Evolutionary conservation across 805 yeast genomes (phyloP), one percentile per base, ranked within the genome.

Genomic region (Tetrapisispora pingtungensis): DNA sequence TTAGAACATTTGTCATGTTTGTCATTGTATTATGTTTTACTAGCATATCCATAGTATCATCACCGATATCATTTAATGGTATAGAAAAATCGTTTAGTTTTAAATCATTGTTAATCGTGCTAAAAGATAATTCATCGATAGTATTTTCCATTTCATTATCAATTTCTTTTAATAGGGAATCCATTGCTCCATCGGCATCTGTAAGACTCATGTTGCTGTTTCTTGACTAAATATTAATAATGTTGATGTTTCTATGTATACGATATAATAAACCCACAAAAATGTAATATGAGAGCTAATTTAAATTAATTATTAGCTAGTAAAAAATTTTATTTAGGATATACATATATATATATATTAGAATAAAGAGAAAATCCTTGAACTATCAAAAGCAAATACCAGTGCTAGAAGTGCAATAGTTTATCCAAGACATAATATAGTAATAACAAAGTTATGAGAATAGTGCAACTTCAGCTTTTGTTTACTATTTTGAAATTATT

Each of bases 41-140:
- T 18, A 59, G 46, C 56, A 54, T 51, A 10, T 58, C 64, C 64
- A 61, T 59, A 0, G 64, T 61, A 8, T 59, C 64, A 24, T 59
- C 63, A 5, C 63, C 64, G 13, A 59, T 55, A 13, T 59, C 64
- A 17, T 58, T 54, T 34, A 56, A 40, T 2, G 64, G 57, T 10
- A 58, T 28, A 34, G 53, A 54, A 47, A 51, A 56, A 22, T 18
- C 24, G n/a, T 13, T 15, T 10, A 2, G 1, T 4, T 18, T 10
- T 13, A 14, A 15, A 10, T n/a, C 37, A 1, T 30, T 36, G 3
- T 39, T 22, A 14, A 31, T 15, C 3, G 30, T 32, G 10, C 36
- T 30, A 8, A 30, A 28, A 4, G 34, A 22, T 14, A 33, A 30
- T n/a, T 38, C 33, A 10, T 33, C 37, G 17, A 43, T 46, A 4